Evolutionary conservation across 257 asterid species (phyloP).

Genomic region (Anisodus tanguticus): DNA sequence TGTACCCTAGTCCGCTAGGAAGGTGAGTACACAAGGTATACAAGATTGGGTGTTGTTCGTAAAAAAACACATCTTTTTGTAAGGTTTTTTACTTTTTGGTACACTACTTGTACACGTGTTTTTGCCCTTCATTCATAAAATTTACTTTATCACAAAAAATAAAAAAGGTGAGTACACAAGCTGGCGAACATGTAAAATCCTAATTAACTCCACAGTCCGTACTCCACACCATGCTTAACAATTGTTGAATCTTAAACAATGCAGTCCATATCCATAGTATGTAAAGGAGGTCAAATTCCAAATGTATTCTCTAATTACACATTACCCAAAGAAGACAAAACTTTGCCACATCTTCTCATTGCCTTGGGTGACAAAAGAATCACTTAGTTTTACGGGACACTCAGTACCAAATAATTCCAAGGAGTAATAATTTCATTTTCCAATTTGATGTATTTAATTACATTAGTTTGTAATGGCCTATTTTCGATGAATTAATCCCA

Average conservation of each 20-base stretch:
- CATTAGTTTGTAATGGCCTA: neutral
- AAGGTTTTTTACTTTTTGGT: neutral
- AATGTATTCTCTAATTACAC: neutral
- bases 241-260: neutral
- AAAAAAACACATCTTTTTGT: neutral
- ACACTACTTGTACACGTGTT: neutral
- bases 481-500: neutral
- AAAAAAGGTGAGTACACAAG: neutral
- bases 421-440: neutral
- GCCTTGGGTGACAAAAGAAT: neutral
- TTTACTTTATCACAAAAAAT: neutral
- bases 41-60: neutral
- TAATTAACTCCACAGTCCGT: neutral
- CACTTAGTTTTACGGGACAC: neutral
- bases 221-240: conserved; percentile 23
- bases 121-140: neutral
- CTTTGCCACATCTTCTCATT: conserved; percentile 4
- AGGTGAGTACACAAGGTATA: neutral
- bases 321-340: conserved; percentile 11
- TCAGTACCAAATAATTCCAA: neutral
- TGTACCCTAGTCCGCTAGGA: neutral
- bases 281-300: neutral
- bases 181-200: neutral
- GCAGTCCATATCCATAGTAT: neutral
- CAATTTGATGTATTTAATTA: neutral